Conservation (phyloP, 2,329 filamentous ascomycete species). For the Talaromyces atroroseus region DNA sequence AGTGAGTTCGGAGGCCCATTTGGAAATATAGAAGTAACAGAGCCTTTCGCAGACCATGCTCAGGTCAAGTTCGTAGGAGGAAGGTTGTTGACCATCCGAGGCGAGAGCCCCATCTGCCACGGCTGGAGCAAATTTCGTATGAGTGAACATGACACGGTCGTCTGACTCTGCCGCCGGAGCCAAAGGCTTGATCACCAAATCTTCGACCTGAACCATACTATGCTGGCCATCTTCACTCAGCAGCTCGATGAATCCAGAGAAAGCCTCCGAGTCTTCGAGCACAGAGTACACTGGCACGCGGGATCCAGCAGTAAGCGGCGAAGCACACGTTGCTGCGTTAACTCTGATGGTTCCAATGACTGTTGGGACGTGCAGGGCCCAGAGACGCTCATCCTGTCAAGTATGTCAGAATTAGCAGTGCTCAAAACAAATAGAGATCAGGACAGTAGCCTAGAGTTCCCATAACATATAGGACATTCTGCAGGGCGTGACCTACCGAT, state of each 20-base stretch:
- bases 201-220: conserved; percentile 2
- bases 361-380: conserved; percentile 4
- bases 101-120: not conserved
- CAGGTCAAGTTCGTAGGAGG: not conserved
- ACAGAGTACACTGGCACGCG: not conserved
- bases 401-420: no score
- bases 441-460: no score
- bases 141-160: not conserved
- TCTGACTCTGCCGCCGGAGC: not conserved
- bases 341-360: not conserved
- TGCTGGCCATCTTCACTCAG: not conserved
- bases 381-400: conserved; percentile 15
- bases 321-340: not conserved
- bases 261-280: not conserved
- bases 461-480: no score
- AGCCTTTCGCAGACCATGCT: not conserved
- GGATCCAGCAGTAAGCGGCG: not conserved
- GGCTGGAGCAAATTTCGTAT: not conserved
- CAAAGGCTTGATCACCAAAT: not conserved
- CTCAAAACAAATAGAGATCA: no score
- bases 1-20: not conserved
- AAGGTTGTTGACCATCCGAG: not conserved
- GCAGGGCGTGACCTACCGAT: not conserved
- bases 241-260: not conserved
- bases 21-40: conserved; percentile 13